Conservation (phyloP, 768 basidiomycete genomes). For the Pleurotus tuber-regium region DNA sequence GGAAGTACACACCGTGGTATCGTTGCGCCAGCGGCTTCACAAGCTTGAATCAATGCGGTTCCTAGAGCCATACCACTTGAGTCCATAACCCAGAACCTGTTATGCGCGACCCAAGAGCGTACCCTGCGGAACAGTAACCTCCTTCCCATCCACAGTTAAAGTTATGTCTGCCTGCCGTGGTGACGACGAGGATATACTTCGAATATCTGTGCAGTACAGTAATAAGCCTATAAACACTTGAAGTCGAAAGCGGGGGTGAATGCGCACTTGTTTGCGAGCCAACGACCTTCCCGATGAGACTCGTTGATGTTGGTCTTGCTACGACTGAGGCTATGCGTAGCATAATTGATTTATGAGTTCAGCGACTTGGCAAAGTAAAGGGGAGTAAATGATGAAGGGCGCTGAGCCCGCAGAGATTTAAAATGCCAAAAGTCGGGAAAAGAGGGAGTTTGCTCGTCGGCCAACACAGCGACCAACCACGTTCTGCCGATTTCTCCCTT, state of each 20-base stretch:
- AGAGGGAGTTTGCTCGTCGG: constrained; percentile 40
- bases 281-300: constrained; percentile 60
- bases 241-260: neutral
- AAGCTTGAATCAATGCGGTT: constrained; percentile 95
- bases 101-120: constrained; percentile 19
- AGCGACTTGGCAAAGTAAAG: constrained; percentile 19
- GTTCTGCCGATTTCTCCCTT: constrained; percentile 38
- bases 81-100: neutral
- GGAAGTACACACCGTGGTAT: constrained; percentile 63
- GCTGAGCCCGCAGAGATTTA: constrained; percentile 28
- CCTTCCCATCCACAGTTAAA: constrained; percentile 93
- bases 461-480: constrained; percentile 44
- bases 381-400: constrained; percentile 27
- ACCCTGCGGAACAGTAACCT: constrained; percentile 97
- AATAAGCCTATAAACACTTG: neutral
- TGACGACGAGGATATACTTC: constrained; percentile 65
- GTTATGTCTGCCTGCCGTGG: constrained; percentile 77
- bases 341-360: constrained; percentile 38
- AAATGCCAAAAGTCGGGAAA: constrained; percentile 24
- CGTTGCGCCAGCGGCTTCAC: constrained; percentile 81
- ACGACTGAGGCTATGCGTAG: constrained; percentile 63
- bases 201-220: constrained; percentile 40
- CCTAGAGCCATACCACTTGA: constrained; percentile 38
- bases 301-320: constrained; percentile 61
- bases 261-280: constrained; percentile 2